Percentiles rank a stretch among this genome's conserved stretches.
Conservation (phyloP, 1,284 basidiomycete species). For the Ustilago trichophora region DNA sequence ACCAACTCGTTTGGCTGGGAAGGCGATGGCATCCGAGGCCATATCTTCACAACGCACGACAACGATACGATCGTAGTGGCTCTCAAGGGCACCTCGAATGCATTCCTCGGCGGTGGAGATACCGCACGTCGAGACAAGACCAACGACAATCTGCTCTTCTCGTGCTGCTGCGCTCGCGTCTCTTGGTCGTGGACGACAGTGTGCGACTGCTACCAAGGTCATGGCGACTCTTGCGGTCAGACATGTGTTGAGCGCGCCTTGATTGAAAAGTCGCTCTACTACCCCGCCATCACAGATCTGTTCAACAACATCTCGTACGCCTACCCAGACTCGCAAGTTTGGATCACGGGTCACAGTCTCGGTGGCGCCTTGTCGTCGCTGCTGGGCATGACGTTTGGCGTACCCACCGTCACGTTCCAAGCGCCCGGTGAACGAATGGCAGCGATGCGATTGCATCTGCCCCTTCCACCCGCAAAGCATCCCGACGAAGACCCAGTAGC, state of each 20-base stretch:
- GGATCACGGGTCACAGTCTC: slow-evolving; percentile 90
- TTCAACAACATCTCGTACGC: slow-evolving; percentile 77
- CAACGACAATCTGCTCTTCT: slow-evolving; percentile 97
- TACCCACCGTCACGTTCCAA: slow-evolving; percentile 88
- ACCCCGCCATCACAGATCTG: slow-evolving; percentile 80
- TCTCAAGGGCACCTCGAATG: slow-evolving; percentile 92
- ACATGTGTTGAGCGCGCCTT: slow-evolving; percentile 82
- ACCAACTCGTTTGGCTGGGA: slow-evolving; percentile 92
- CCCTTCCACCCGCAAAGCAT: slow-evolving; percentile 69
- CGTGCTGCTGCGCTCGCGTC: slow-evolving; percentile 94
- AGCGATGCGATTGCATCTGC: slow-evolving; percentile 84
- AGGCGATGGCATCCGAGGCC: slow-evolving; percentile 86
- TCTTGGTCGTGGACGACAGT: slow-evolving; percentile 95
- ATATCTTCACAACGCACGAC: slow-evolving; percentile 72
- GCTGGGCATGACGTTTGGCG: slow-evolving; percentile 89
- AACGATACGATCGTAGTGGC: slow-evolving; percentile 87
- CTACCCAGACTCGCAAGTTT: slow-evolving; percentile 91
- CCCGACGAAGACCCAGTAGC: slow-evolving; percentile 52
- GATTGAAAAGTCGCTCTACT: slow-evolving; percentile 86
- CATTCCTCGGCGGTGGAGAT: slow-evolving; percentile 79
- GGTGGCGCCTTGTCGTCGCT: slow-evolving; percentile 88
- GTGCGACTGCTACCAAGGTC: slow-evolving; percentile 80
- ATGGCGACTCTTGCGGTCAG: slow-evolving; percentile 74
- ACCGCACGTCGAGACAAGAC: slow-evolving; percentile 90
- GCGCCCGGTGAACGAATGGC: slow-evolving; percentile 89